These are phyloP conservation scores for Phytophthora citrophthora DNA, from an alignment of 352 stramenopile species.

Conservation along the genomic window DNA sequence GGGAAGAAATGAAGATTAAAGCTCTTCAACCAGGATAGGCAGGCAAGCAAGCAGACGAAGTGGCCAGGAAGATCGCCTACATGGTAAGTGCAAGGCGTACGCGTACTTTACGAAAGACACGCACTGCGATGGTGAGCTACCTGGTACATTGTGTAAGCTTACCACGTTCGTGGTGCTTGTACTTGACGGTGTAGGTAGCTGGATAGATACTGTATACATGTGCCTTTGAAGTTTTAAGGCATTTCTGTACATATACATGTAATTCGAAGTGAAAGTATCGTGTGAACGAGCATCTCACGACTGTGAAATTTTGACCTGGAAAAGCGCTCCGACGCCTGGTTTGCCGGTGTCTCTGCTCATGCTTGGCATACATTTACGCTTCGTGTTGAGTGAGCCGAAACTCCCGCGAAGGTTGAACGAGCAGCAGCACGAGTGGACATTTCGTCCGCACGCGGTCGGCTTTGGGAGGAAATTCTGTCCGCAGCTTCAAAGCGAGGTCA, in stretches of 20 bases:
- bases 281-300: too few species aligned
- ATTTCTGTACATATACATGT: too few species aligned
- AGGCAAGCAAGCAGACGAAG: too few species aligned
- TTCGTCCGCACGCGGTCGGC: background rate
- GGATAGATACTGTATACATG: too few species aligned
- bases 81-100: too few species aligned
- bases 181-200: too few species aligned
- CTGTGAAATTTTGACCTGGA: too few species aligned
- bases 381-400: background rate
- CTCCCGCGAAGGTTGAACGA: background rate
- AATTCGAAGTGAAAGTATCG: too few species aligned
- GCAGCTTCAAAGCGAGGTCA: slow-evolving; percentile 6
- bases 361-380: background rate
- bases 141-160: too few species aligned
- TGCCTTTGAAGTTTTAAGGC: too few species aligned
- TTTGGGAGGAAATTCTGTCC: background rate
- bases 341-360: background rate
- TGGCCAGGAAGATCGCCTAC: too few species aligned
- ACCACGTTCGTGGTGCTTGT: too few species aligned
- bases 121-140: background rate
- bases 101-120: background rate
- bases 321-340: background rate
- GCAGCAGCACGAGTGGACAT: background rate
- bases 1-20: background rate
- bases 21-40: background rate